phyloP scores from a whole-genome alignment of 176 grass and related monocot species.

The Aegilops bicornis region DNA sequence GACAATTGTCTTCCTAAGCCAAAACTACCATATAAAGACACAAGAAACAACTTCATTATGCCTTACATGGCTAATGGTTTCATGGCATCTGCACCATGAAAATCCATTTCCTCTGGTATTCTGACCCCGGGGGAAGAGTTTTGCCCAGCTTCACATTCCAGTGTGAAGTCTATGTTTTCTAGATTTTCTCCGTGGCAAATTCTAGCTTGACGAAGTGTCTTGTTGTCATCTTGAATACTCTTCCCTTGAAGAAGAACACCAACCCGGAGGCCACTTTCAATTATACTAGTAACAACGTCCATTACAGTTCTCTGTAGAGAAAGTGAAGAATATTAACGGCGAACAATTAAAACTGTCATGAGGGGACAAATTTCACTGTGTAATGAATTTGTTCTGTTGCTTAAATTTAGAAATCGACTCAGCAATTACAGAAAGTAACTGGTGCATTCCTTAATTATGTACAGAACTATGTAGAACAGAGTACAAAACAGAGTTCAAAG shows the following conservation, averaged over 20 bases:
- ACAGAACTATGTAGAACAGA: conserved; percentile 11
- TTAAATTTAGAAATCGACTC: not conserved
- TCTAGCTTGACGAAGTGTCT: conserved; percentile 20
- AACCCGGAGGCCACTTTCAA: conserved; percentile 1
- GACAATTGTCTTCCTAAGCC: not conserved
- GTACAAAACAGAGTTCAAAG: not conserved
- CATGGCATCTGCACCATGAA: conserved; percentile 16
- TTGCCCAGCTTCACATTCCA: conserved; percentile 13
- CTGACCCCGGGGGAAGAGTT: not conserved
- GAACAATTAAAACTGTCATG: not conserved
- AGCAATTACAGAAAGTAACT: not conserved
- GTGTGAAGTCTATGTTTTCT: not conserved
- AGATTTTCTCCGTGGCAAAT: conserved; percentile 6
- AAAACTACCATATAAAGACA: not conserved
- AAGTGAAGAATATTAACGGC: not conserved
- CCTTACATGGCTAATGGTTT: conserved; percentile 12
- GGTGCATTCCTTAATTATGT: not conserved
- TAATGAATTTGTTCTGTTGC: not conserved
- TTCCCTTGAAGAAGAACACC: conserved; percentile 7
- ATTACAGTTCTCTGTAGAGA: conserved; percentile 11
- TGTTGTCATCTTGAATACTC: conserved; percentile 17
- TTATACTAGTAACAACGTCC: conserved; percentile 21
- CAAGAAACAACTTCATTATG: not conserved
- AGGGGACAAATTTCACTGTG: not conserved
- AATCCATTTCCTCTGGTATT: not conserved